These are phyloP conservation scores for Macrophomina pseudophaseolina DNA, from an alignment of 2,329 filamentous ascomycete genomes.

Conservation along the genomic window DNA sequence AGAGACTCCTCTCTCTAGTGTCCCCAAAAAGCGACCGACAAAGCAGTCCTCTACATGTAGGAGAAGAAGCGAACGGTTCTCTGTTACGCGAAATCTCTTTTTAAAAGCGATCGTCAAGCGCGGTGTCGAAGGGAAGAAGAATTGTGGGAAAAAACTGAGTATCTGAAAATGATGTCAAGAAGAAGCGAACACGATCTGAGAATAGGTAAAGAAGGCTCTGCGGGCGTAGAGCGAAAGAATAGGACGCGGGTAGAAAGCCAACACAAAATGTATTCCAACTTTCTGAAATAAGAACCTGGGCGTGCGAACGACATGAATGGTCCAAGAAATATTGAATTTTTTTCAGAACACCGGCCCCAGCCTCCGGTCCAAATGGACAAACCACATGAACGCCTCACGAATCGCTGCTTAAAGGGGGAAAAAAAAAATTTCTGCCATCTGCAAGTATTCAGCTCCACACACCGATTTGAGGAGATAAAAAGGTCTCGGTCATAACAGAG, in stretches of 20 bases:
- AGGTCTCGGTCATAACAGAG: no score
- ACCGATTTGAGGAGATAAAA: no score
- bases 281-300: not conserved
- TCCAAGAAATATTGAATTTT: constrained; percentile 10
- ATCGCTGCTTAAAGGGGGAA: not conserved
- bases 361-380: not conserved
- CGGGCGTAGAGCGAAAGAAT: not conserved
- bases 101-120: no score
- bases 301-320: not conserved
- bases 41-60: no score
- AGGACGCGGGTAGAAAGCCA: not conserved
- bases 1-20: no score
- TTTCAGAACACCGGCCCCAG: constrained; percentile 16
- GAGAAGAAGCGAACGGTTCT: no score
- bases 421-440: not conserved
- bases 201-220: not conserved
- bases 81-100: no score
- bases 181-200: no score
- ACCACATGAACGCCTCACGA: not conserved
- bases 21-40: no score
- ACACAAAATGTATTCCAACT: not conserved
- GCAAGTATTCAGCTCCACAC: not conserved
- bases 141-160: no score
- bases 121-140: no score
- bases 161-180: no score